A percentile compares a stretch with the other conserved stretches of the same genome.
Evolutionary conservation across 1,139 yeast genomes (phyloP).

Genomic region (Geotrichum macrosporum): DNA sequence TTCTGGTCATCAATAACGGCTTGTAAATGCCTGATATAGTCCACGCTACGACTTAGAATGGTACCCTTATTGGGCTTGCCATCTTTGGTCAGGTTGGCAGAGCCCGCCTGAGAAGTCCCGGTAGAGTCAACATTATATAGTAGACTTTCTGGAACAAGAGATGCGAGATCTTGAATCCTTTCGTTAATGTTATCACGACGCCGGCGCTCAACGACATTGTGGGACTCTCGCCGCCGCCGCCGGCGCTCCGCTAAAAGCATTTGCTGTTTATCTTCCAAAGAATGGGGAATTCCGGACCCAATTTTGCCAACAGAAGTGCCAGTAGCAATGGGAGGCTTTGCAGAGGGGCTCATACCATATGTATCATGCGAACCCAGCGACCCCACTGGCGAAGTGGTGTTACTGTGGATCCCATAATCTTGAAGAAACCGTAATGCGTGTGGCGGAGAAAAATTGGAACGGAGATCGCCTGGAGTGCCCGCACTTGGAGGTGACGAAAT

Average conservation of each 20-base stretch:
- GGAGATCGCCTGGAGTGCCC: conserved; percentile 13
- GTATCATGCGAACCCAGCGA: conserved; percentile 23
- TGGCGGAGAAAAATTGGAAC: conserved; percentile 20
- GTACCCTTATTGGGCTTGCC: conserved; percentile 95
- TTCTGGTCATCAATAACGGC: conserved; percentile 63
- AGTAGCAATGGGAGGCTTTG: conserved; percentile 10
- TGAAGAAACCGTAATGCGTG: conserved; percentile 18
- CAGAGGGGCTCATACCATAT: conserved; percentile 15
- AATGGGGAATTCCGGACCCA: conserved; percentile 2
- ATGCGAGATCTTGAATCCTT: conserved; percentile 74
- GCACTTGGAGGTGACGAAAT: conserved; percentile 11
- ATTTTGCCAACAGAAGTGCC: no score
- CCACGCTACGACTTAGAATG: conserved; percentile 77
- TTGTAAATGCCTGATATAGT: conserved; percentile 72
- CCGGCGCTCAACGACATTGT: conserved; percentile 52
- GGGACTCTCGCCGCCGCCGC: conserved; percentile 46
- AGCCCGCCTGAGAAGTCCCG: conserved; percentile 19
- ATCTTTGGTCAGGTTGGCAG: conserved; percentile 58
- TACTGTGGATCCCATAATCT: conserved; percentile 19
- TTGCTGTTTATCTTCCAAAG: conserved; percentile 26
- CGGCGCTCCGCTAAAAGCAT: conserved; percentile 31
- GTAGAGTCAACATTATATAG: conserved; percentile 35
- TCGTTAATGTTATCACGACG: conserved; percentile 88
- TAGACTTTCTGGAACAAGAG: conserved; percentile 62
- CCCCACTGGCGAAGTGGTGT: conserved; percentile 30